These are phyloP conservation scores for Hemileccinum impolitum DNA, from an alignment of 768 basidiomycete species.

Conservation along the genomic window DNA sequence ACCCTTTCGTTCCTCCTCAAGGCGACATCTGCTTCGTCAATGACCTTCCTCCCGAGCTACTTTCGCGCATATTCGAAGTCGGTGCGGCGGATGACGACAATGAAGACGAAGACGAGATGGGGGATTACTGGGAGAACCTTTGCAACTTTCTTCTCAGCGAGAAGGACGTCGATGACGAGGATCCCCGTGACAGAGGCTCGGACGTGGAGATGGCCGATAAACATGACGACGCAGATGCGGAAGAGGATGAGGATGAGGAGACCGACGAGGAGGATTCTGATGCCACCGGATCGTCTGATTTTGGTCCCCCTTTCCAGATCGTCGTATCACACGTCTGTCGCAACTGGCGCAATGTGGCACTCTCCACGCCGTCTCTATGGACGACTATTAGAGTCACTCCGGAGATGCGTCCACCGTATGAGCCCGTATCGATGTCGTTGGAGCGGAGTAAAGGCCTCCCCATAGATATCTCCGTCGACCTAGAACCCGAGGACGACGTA, in stretches of 20 bases:
- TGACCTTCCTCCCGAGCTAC: slow-evolving; percentile 52
- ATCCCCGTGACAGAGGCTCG: slow-evolving; percentile 10
- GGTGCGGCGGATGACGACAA: slow-evolving; percentile 40
- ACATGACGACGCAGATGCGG: background rate
- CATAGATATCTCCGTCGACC: slow-evolving; percentile 51
- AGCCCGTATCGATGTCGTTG: slow-evolving; percentile 43
- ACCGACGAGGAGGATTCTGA: slow-evolving; percentile 6
- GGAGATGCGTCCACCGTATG: slow-evolving; percentile 38
- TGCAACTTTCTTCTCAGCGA: slow-evolving; percentile 26
- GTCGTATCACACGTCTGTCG: slow-evolving; percentile 60
- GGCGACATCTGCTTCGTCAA: slow-evolving; percentile 46
- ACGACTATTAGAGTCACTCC: slow-evolving; percentile 33
- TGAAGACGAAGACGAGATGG: slow-evolving; percentile 35
- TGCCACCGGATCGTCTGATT: slow-evolving; percentile 2
- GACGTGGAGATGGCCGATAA: background rate
- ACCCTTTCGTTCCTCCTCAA: slow-evolving; percentile 46
- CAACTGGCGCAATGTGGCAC: slow-evolving; percentile 53
- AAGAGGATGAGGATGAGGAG: background rate
- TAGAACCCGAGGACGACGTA: slow-evolving; percentile 24
- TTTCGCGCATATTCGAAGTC: slow-evolving; percentile 51
- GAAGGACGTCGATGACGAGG: slow-evolving; percentile 25
- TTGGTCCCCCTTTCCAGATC: slow-evolving; percentile 39
- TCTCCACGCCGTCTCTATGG: slow-evolving; percentile 58
- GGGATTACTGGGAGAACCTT: background rate
- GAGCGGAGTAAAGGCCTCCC: slow-evolving; percentile 53